Conservation (phyloP, 192 early-diverging fungal species). For the Gaertneriomyces sp. region DNA sequence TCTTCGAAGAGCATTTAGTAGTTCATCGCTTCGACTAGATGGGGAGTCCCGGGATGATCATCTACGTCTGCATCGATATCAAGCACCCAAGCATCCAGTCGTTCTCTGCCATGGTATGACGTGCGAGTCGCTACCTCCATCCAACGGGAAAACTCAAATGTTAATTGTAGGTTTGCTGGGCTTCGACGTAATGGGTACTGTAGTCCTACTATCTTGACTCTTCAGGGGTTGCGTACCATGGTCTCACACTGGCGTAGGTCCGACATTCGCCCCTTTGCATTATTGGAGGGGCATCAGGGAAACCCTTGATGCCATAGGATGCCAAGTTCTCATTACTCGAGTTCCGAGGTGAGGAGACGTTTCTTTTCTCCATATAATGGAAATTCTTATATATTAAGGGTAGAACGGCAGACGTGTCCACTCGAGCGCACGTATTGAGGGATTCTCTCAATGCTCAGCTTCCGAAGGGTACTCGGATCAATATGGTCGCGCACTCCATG, state of each 20-base stretch:
- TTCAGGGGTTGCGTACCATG: neutral
- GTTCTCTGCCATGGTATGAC: slow-evolving; percentile 74
- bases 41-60: slow-evolving; percentile 1
- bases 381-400: too few species aligned
- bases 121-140: too few species aligned
- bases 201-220: neutral
- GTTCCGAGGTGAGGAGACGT: slow-evolving; percentile 36
- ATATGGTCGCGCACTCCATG: slow-evolving; percentile 87
- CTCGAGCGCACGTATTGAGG: slow-evolving; percentile 69
- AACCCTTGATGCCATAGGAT: slow-evolving; percentile 68
- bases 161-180: slow-evolving; percentile 62
- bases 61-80: neutral
- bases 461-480: slow-evolving; percentile 50
- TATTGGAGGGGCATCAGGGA: slow-evolving; percentile 83
- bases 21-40: too few species aligned
- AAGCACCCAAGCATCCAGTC: slow-evolving; percentile 50
- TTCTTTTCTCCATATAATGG: too few species aligned
- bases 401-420: slow-evolving; percentile 64
- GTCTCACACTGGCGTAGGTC: slow-evolving; percentile 1
- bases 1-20: too few species aligned
- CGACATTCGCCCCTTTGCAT: slow-evolving; percentile 55
- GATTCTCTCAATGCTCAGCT: slow-evolving; percentile 47
- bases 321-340: slow-evolving; percentile 68
- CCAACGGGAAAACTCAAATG: neutral
- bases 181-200: slow-evolving; percentile 65